phyloP scores from a whole-genome alignment of 441 rosid species.

The Cnidoscolus chayamansa region DNA sequence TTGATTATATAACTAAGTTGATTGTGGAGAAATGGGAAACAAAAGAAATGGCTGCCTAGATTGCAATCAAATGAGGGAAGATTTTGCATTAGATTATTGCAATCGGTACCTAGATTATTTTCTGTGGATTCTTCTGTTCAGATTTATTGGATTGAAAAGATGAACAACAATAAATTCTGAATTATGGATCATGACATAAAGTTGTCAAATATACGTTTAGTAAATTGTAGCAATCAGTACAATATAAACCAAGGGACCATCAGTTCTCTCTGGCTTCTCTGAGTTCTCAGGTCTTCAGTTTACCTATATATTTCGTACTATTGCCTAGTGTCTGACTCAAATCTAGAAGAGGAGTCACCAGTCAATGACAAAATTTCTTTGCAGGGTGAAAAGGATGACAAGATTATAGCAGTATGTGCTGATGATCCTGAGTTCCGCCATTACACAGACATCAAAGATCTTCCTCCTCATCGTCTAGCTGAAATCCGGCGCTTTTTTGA shows the following conservation, averaged over 20 bases:
- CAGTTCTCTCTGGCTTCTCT: background rate
- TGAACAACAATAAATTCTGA: too few relatives aligned
- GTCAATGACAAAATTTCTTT: slow-evolving; percentile 19
- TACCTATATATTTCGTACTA: background rate
- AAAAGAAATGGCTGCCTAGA: too few relatives aligned
- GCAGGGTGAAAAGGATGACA: slow-evolving; percentile 97
- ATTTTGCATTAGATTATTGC: too few relatives aligned
- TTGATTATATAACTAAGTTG: too few relatives aligned
- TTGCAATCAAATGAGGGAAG: too few relatives aligned
- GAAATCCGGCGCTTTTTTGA: slow-evolving; percentile 98
- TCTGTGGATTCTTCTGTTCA: too few relatives aligned
- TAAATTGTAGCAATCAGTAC: too few relatives aligned
- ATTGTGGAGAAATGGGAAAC: too few relatives aligned
- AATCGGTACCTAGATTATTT: too few relatives aligned
- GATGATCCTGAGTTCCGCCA: slow-evolving; percentile 98
- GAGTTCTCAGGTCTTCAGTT: background rate
- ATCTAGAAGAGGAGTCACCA: background rate
- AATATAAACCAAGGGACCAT: background rate
- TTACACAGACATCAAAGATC: slow-evolving; percentile 83
- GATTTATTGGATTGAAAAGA: too few relatives aligned
- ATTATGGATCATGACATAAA: too few relatives aligned
- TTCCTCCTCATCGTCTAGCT: slow-evolving; percentile 95
- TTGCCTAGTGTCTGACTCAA: background rate
- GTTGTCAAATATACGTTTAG: too few relatives aligned
- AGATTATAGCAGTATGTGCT: slow-evolving; percentile 96